phyloP scores from a whole-genome alignment of 768 basidiomycete species.

The Neoboletus brunneissimus region DNA sequence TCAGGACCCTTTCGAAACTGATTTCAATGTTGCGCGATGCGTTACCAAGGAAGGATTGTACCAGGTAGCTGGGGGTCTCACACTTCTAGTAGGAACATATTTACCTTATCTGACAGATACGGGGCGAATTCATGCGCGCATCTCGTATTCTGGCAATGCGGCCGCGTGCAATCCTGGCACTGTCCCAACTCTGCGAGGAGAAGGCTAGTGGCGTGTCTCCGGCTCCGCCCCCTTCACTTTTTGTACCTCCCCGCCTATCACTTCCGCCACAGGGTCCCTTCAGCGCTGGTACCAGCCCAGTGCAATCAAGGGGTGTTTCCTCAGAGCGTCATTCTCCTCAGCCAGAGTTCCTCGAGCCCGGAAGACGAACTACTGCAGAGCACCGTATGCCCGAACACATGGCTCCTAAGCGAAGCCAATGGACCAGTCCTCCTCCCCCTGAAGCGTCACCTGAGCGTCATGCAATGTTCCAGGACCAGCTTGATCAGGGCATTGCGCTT shows the following conservation, averaged over 20 bases:
- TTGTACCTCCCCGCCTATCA: conserved; percentile 45
- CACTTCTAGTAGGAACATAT: not conserved
- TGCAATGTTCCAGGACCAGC: conserved; percentile 61
- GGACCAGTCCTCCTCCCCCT: conserved; percentile 83
- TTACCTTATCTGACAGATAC: conserved; percentile 63
- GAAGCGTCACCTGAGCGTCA: conserved; percentile 69
- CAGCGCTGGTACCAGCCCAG: conserved; percentile 59
- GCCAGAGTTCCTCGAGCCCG: conserved; percentile 45
- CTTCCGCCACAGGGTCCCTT: conserved; percentile 69
- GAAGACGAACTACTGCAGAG: conserved; percentile 31
- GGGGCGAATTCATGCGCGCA: conserved; percentile 98
- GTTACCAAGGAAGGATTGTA: conserved; percentile 96
- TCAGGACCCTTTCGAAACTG: conserved; percentile 95
- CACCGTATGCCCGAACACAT: conserved; percentile 60
- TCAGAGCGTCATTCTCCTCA: conserved; percentile 54
- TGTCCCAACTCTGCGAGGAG: conserved; percentile 91
- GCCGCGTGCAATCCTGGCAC: conserved; percentile 75
- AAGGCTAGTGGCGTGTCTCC: conserved; percentile 51
- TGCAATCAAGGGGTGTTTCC: conserved; percentile 45
- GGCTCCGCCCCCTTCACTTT: conserved; percentile 40
- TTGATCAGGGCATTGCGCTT: conserved; percentile 63
- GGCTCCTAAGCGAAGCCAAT: conserved; percentile 76
- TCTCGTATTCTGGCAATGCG: conserved; percentile 77
- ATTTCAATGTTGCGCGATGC: conserved; percentile 95
- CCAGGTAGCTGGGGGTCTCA: conserved; percentile 49